Evolutionary conservation across 331 rosid genomes (phyloP).

Genomic region (Malus hybrid): DNA sequence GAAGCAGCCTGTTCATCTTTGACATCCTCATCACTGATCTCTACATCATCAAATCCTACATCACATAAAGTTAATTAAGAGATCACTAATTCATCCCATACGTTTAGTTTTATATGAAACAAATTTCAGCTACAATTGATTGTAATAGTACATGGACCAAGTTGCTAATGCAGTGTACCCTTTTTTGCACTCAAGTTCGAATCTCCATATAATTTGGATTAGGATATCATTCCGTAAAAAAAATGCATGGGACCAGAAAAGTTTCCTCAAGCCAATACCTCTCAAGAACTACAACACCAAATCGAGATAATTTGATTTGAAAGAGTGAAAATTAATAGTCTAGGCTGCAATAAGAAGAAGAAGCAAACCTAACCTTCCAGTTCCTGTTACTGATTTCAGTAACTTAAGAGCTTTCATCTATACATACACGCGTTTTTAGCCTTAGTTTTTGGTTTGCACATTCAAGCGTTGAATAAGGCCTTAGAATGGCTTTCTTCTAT

Average conservation of each 20-base stretch:
- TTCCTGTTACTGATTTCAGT: neutral
- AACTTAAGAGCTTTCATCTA: neutral
- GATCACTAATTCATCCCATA: neutral
- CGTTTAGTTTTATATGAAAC: neutral
- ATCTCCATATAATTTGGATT: neutral
- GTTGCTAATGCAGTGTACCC: no score
- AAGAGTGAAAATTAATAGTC: neutral
- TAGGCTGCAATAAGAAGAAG: neutral
- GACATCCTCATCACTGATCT: no score
- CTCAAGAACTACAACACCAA: neutral
- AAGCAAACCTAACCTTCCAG: neutral
- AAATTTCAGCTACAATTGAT: neutral
- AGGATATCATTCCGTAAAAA: no score
- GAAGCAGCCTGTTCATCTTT: neutral
- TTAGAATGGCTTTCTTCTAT: neutral
- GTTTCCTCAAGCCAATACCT: neutral
- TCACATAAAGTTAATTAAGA: neutral
- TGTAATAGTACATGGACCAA: neutral
- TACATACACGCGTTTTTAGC: neutral
- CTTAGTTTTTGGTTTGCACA: neutral
- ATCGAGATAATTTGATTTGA: neutral
- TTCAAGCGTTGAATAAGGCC: neutral
- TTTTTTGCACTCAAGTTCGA: no score
- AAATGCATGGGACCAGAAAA: no score
- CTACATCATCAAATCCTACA: neutral